These are phyloP conservation scores for Lentinula detonsa DNA, from an alignment of 768 basidiomycete genomes.

Conservation along the genomic window DNA sequence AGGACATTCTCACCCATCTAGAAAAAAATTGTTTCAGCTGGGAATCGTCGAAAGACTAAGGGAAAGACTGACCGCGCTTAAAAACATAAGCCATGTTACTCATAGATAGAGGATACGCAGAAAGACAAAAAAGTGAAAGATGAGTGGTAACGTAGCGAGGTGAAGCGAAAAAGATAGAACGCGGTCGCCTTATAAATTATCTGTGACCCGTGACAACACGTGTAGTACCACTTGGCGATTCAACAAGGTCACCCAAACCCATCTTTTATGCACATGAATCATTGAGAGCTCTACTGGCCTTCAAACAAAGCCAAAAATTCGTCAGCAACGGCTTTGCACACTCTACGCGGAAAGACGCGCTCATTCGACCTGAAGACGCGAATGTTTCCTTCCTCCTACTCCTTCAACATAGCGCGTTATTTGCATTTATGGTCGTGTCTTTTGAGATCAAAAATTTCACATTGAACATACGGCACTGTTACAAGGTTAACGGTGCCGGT, in stretches of 20 bases:
- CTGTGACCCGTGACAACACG: slow-evolving; percentile 4
- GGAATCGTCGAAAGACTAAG: neutral
- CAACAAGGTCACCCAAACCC: slow-evolving; percentile 2
- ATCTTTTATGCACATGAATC: neutral
- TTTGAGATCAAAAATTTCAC: neutral
- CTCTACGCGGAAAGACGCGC: neutral
- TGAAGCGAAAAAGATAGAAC: neutral
- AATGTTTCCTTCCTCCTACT: neutral
- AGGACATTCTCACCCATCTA: slow-evolving; percentile 8
- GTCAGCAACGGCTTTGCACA: neutral
- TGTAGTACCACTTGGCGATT: neutral
- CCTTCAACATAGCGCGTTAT: slow-evolving; percentile 5
- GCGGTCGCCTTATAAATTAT: neutral
- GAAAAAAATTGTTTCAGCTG: slow-evolving; percentile 6
- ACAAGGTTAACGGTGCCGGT: too few relatives aligned
- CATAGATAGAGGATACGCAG: neutral
- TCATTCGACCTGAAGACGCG: neutral
- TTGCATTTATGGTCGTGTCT: neutral
- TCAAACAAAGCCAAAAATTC: neutral
- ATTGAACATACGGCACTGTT: too few relatives aligned
- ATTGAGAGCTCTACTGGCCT: neutral
- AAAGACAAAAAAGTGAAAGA: neutral
- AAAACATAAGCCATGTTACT: slow-evolving; percentile 20
- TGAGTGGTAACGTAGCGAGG: neutral
- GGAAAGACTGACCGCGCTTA: slow-evolving; percentile 24